Conservation (phyloP, 495 filamentous ascomycete species). For the Trypethelium eluteriae region DNA sequence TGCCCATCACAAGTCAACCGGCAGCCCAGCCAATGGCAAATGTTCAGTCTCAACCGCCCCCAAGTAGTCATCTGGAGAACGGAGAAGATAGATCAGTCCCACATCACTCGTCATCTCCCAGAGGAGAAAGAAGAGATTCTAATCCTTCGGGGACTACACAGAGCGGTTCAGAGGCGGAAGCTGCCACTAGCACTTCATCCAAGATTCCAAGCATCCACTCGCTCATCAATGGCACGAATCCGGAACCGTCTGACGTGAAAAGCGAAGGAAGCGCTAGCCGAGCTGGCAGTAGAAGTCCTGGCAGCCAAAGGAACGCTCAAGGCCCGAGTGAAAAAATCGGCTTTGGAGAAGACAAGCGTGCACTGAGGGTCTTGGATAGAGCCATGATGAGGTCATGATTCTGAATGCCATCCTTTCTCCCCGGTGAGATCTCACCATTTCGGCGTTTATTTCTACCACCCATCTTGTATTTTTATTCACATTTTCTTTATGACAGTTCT, state of each 20-base stretch:
- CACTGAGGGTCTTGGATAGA: neutral
- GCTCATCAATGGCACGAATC: neutral
- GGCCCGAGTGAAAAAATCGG: neutral
- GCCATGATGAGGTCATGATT: constrained; percentile 9
- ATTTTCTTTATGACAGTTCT: neutral
- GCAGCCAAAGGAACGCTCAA: neutral
- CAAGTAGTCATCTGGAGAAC: neutral
- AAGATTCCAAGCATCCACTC: constrained; percentile 10
- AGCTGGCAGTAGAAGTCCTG: constrained; percentile 5
- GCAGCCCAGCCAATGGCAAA: neutral
- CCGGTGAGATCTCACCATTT: neutral
- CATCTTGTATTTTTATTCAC: neutral
- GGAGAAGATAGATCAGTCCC: neutral
- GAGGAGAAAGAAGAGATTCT: neutral
- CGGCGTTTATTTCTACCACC: neutral
- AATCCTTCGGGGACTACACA: neutral
- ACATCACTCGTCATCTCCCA: neutral
- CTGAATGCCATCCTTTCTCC: neutral
- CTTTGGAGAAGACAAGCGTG: constrained; percentile 8
- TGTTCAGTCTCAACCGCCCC: neutral
- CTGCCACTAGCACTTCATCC: neutral
- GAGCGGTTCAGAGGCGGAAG: neutral
- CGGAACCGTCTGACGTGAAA: neutral
- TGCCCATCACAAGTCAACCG: neutral
- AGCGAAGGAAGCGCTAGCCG: constrained; percentile 2